Evolutionary conservation across 2,329 filamentous ascomycete species (phyloP).

Genomic region (Sclerotinia borealis): DNA sequence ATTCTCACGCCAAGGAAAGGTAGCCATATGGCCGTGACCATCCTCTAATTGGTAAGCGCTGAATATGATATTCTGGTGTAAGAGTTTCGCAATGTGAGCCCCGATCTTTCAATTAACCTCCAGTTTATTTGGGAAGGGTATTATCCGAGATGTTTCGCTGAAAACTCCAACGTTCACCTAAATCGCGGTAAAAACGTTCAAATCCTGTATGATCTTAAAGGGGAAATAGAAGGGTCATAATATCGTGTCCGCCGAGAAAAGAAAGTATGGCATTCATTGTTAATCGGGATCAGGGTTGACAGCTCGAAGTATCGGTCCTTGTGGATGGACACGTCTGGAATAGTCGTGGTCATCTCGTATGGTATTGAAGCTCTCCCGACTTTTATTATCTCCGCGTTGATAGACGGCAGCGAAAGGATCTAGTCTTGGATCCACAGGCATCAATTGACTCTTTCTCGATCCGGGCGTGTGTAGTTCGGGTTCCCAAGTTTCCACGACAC

Average conservation of each 20-base stretch:
- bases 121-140: constrained; percentile 2
- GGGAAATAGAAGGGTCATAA: constrained; percentile 6
- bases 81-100: background rate
- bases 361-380: constrained; percentile 57
- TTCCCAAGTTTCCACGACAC: constrained; percentile 32
- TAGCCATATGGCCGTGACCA: background rate
- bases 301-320: constrained; percentile 49
- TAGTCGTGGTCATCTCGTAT: constrained; percentile 61
- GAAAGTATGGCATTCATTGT: constrained; percentile 13
- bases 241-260: constrained; percentile 11
- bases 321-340: constrained; percentile 45
- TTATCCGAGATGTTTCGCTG: constrained; percentile 7
- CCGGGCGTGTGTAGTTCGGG: constrained; percentile 17
- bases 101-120: constrained; percentile 1
- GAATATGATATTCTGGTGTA: background rate
- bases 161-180: constrained; percentile 13
- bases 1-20: background rate
- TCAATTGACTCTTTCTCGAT: constrained; percentile 46
- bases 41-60: background rate
- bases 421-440: constrained; percentile 57
- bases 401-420: constrained; percentile 56
- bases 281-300: constrained; percentile 48
- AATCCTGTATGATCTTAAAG: constrained; percentile 8
- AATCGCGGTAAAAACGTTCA: constrained; percentile 10
- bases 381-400: constrained; percentile 47